These are phyloP conservation scores for Carex parvula DNA, from an alignment of 176 grass and related monocot species.

Conservation along the genomic window DNA sequence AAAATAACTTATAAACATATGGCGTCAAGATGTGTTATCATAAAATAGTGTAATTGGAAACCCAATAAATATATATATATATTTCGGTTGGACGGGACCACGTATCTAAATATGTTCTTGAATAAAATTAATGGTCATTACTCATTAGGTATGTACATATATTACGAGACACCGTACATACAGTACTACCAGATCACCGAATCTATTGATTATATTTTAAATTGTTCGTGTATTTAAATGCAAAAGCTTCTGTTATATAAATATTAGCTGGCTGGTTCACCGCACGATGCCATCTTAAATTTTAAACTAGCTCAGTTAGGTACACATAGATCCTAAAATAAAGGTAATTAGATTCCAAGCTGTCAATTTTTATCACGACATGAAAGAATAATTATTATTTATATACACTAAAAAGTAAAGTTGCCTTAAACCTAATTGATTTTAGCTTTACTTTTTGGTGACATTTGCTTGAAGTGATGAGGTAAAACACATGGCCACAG, in stretches of 20 bases:
- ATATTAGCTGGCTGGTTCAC: not conserved
- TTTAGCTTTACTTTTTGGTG: constrained; percentile 26
- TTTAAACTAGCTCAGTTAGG: constrained; percentile 6
- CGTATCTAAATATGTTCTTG: not conserved
- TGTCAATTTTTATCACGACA: not conserved
- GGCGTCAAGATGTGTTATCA: no score
- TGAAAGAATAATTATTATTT: not conserved
- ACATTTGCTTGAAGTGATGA: not conserved
- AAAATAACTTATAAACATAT: no score
- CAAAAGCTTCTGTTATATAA: not conserved
- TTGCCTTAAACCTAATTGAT: constrained; percentile 1
- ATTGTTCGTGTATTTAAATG: not conserved
- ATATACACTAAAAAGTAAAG: not conserved
- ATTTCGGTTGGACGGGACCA: not conserved
- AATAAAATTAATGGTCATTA: not conserved
- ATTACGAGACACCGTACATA: constrained; percentile 5
- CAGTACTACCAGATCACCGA: not conserved
- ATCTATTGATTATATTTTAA: not conserved
- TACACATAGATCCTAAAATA: not conserved
- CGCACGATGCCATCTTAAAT: not conserved
- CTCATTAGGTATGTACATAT: not conserved
- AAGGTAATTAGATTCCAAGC: not conserved
- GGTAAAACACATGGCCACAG: constrained; percentile 18
- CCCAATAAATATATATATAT: not conserved
- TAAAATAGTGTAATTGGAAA: no score